Conservation (phyloP, 345 rosid species). For the Pugionium dolabratum region DNA sequence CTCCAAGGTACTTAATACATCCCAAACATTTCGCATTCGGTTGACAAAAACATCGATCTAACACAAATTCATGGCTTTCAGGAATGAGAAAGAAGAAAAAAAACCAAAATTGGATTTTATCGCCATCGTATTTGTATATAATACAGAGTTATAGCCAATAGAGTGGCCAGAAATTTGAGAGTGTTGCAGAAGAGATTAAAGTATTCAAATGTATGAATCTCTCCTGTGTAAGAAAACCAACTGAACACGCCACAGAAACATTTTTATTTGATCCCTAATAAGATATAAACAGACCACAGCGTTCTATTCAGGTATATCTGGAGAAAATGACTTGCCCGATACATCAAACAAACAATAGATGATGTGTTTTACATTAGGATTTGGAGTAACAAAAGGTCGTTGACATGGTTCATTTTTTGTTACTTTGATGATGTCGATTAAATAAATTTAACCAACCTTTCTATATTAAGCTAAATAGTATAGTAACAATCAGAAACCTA, state of each 20-base stretch:
- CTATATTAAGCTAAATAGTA: no score
- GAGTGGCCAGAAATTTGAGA: slow-evolving; percentile 23
- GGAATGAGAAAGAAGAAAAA: slow-evolving; percentile 34
- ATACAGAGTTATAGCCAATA: slow-evolving; percentile 28
- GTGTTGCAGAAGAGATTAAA: slow-evolving; percentile 13
- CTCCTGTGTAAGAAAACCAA: slow-evolving; percentile 8
- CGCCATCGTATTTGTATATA: slow-evolving; percentile 15
- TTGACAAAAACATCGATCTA: slow-evolving; percentile 5
- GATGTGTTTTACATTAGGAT: not conserved
- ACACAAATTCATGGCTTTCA: slow-evolving; percentile 17
- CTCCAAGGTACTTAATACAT: slow-evolving; percentile 53
- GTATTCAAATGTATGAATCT: slow-evolving; percentile 23
- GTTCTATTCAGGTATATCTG: not conserved
- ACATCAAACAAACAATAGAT: not conserved
- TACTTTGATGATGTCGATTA: no score
- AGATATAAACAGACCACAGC: slow-evolving; percentile 2
- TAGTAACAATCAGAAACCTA: no score
- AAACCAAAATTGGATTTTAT: not conserved
- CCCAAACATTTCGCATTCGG: not conserved
- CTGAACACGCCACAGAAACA: slow-evolving; percentile 5
- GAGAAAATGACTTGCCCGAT: not conserved
- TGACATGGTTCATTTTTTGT: slow-evolving; percentile 9
- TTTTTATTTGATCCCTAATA: not conserved
- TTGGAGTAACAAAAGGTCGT: not conserved
- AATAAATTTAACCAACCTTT: no score